Conservation (phyloP, 2,329 filamentous ascomycete species). For the Sclerotiophoma versabilis region DNA sequence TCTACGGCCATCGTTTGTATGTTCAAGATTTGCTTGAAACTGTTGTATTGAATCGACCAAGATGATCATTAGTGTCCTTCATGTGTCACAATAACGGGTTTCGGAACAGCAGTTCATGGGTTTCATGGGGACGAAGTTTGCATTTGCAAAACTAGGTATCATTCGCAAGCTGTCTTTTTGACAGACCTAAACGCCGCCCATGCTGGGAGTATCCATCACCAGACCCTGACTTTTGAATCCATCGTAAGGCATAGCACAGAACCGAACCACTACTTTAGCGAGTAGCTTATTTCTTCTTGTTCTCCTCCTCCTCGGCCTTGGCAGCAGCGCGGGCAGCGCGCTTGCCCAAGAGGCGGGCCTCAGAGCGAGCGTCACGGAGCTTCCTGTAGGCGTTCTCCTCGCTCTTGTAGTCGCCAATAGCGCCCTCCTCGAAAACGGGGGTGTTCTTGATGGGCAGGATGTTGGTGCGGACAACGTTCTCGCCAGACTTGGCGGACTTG, state of each 20-base stretch:
- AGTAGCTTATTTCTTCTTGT: slow-evolving; percentile 77
- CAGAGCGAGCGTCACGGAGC: slow-evolving; percentile 83
- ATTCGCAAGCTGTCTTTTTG: slow-evolving; percentile 45
- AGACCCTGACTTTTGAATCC: slow-evolving; percentile 42
- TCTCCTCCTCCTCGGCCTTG: slow-evolving; percentile 80
- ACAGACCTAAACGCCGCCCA: slow-evolving; percentile 49
- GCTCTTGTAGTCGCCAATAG: slow-evolving; percentile 71
- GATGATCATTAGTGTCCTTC: no score
- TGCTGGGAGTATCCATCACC: slow-evolving; percentile 43
- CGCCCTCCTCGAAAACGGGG: slow-evolving; percentile 79
- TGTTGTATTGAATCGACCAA: no score
- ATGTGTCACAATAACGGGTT: no score
- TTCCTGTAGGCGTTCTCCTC: slow-evolving; percentile 88
- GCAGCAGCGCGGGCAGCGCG: slow-evolving; percentile 94
- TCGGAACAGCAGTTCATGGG: no score
- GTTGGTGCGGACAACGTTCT: slow-evolving; percentile 61
- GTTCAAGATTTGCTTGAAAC: no score
- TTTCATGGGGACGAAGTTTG: slow-evolving; percentile 36
- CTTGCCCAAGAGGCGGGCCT: slow-evolving; percentile 80
- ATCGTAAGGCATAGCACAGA: slow-evolving; percentile 39
- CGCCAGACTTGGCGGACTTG: slow-evolving; percentile 68
- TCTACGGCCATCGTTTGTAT: no score
- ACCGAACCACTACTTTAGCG: slow-evolving; percentile 25
- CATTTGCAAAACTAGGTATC: slow-evolving; percentile 49
- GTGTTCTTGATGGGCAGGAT: slow-evolving; percentile 76